A percentile compares a stretch with the other conserved stretches of the same genome.
Evolutionary conservation across 352 stramenopile genomes (phyloP).

Genomic region (Peronospora farinosa): DNA sequence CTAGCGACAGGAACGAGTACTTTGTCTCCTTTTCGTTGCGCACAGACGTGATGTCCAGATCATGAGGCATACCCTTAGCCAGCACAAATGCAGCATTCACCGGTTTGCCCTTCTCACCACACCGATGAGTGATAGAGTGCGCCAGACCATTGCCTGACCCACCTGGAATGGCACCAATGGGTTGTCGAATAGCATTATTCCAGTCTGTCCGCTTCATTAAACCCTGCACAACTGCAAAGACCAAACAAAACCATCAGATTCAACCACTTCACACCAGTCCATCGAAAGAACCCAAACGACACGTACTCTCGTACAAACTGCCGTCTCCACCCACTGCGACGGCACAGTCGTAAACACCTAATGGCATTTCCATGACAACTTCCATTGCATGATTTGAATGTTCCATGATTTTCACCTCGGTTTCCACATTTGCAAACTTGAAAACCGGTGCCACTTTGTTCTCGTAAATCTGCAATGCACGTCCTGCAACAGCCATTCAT

Average conservation of each 20-base stretch:
- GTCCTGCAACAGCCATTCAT: slow-evolving; percentile 15
- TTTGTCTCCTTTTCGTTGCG: slow-evolving; percentile 50
- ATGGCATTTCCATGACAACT: slow-evolving; percentile 40
- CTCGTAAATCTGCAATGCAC: slow-evolving; percentile 48
- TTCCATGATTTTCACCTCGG: slow-evolving; percentile 42
- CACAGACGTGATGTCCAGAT: slow-evolving; percentile 62
- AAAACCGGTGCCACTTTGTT: slow-evolving; percentile 49
- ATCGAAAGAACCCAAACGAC: neutral
- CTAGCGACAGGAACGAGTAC: slow-evolving; percentile 77
- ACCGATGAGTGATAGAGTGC: slow-evolving; percentile 51
- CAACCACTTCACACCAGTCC: neutral
- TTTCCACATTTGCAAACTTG: slow-evolving; percentile 44
- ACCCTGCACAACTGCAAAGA: slow-evolving; percentile 52
- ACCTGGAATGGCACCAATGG: slow-evolving; percentile 52
- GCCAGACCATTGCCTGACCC: slow-evolving; percentile 67
- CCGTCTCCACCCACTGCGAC: slow-evolving; percentile 67
- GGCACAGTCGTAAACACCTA: slow-evolving; percentile 56
- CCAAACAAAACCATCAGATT: slow-evolving; percentile 6
- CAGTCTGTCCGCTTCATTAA: slow-evolving; percentile 68
- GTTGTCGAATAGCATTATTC: slow-evolving; percentile 59
- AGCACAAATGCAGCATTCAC: slow-evolving; percentile 58
- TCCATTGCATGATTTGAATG: slow-evolving; percentile 45
- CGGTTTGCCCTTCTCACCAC: slow-evolving; percentile 35
- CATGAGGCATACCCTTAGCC: slow-evolving; percentile 53
- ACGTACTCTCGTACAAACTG: slow-evolving; percentile 57